phyloP scores from a whole-genome alignment of 2,329 filamentous ascomycete genomes.

The Blumeria graminis region DNA sequence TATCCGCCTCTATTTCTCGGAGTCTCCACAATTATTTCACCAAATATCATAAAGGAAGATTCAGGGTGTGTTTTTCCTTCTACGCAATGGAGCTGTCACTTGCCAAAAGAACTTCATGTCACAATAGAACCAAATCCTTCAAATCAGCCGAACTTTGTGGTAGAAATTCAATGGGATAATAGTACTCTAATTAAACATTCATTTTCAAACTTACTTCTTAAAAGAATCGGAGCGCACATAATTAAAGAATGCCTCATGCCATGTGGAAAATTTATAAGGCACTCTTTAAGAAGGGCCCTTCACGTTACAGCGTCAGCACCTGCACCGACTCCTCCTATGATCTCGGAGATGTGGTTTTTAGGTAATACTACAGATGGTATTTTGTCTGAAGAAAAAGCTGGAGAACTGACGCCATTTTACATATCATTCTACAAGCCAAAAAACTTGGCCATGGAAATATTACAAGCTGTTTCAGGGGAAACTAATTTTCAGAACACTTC shows the following conservation, averaged over 20 bases:
- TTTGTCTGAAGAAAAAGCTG: conserved; percentile 40
- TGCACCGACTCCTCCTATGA: conserved; percentile 21
- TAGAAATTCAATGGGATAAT: conserved; percentile 56
- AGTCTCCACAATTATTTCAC: conserved; percentile 51
- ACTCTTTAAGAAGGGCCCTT: conserved; percentile 12
- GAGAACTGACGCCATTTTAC: conserved; percentile 74
- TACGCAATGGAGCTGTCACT: conserved; percentile 64
- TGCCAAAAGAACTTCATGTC: conserved; percentile 55
- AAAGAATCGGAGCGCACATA: conserved; percentile 9
- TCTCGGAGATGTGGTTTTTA: conserved; percentile 51
- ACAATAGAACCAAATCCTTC: conserved; percentile 36
- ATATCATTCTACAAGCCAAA: conserved; percentile 41
- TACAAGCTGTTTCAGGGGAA: conserved; percentile 1
- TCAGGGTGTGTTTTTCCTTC: conserved; percentile 46
- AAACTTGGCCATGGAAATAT: conserved; percentile 14
- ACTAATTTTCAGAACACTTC: conserved; percentile 20
- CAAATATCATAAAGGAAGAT: conserved; percentile 38
- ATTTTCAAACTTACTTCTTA: conserved; percentile 18
- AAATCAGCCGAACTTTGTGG: conserved; percentile 52
- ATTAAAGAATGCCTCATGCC: conserved; percentile 14
- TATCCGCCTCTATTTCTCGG: conserved; percentile 76
- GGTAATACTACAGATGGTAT: conserved; percentile 68
- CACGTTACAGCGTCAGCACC: conserved; percentile 19
- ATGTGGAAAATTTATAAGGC: conserved; percentile 13
- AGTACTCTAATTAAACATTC: conserved; percentile 21